These are phyloP conservation scores for Penicillium sp. DNA, from an alignment of 2,329 filamentous ascomycete genomes.

Conservation along the genomic window DNA sequence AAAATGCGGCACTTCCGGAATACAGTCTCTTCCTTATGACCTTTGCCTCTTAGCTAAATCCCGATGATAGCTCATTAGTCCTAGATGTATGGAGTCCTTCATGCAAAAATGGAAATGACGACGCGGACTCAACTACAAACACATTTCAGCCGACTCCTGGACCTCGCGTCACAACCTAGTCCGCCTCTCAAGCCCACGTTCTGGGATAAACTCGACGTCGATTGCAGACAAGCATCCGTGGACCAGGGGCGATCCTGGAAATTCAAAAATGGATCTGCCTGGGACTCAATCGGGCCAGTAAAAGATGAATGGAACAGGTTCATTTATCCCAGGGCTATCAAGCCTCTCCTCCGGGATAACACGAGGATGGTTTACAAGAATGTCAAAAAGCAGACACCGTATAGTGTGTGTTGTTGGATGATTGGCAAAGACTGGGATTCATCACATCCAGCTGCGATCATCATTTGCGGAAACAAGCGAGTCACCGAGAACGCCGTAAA, in stretches of 20 bases:
- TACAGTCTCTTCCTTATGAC: neutral
- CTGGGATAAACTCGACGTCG: neutral
- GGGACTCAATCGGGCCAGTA: neutral
- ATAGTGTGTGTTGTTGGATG: constrained; percentile 1
- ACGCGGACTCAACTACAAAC: neutral
- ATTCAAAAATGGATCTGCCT: neutral
- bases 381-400: neutral
- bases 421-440: neutral
- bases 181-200: neutral
- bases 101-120: neutral
- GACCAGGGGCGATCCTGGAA: neutral
- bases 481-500: neutral
- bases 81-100: neutral
- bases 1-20: neutral
- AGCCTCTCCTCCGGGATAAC: neutral
- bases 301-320: neutral
- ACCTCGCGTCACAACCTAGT: neutral
- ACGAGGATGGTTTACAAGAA: neutral
- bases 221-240: neutral
- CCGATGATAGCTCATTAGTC: neutral
- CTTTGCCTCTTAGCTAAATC: neutral
- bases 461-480: neutral
- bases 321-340: neutral
- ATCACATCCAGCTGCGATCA: neutral
- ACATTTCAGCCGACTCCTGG: neutral